Base-by-base conservation (phyloP, 768 basidiomycete species). In the Austroboletus eburneus region DNA sequence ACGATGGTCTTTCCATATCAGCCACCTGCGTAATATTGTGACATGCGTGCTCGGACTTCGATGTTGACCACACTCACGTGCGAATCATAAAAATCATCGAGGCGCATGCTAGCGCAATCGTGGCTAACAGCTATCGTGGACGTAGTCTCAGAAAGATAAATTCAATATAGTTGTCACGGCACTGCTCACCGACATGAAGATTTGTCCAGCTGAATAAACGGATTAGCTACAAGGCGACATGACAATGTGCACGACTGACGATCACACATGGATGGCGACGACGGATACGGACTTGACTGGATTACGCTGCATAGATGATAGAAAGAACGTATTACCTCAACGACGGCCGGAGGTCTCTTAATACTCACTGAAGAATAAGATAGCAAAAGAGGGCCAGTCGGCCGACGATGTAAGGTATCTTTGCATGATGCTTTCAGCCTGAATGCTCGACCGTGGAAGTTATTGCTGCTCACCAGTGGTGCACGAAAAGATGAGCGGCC, bases 31-130 rank as follows among this genome's bases (percentile, higher is more conserved):
- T 16, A 2, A 25, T 10, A n/a, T n/a, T 7, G 39, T 39, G 14
- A 46, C 36, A 30, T 18, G 22, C n/a, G 34, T 5, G 2, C 32
- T 9, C 32, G 9, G n/a, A n/a, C n/a, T n/a, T 6, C 13, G 21
- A 29, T n/a, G 39, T 12, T 2, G 7, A 10, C 12, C 4, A 20
- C 34, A 44, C 58, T 38, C 42, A 65, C 61, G 61, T 50, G 45
- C 63, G 57, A 37, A 62, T 51, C 49, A 53, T 48, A 23, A 62
- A 50, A 43, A 52, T 62, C 1, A 27, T 46, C 0, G 62, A 64
- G 25, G 54, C 48, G 20, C 62, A 54, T 18, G 35, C 59, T 1
- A 64, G 4, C 6, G 49, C 32, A 10, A 48, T 23, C 36, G 25
- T 24, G 9, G 27, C 45, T 3, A 37, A 6, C 5, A 43, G 7